Base-by-base conservation (phyloP, 441 rosid genomes). In the Populus hybrid region DNA sequence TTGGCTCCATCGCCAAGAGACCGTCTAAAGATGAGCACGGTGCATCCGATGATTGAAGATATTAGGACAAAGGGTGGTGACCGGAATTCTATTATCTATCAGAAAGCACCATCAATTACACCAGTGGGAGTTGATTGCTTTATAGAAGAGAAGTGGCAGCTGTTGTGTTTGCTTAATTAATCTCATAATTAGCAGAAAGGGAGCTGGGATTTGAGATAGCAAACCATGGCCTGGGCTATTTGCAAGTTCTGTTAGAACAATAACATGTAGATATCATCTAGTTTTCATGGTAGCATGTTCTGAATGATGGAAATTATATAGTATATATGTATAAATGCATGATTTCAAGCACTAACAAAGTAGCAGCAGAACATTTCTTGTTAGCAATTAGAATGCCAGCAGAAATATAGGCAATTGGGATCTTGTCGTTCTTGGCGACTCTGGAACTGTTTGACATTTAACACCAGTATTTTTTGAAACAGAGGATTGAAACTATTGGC, bases 1-100 rank as follows among this genome's bases (percentile, higher is more conserved):
- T 78, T 86, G 76, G 82, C 92, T n/a, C 24, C 77, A 20, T 50
- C 74, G 75, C 83, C 89, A 0, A 82, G 82, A 67, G 84, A 84
- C 35, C 79, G 87, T 46, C 90, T 88, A 28, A 85, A 81, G 77
- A 87, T 84, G 84, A 83, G 82, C 35, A 70, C 76, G 69, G 84
- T 87, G 42, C 79, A 74, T 66, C 38, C 69, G 32, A 84, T 84
- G 85, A 83, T 85, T 63, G 86, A 84, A 69, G 87, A 83, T 70
- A 84, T 85, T 20, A 79, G 83, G 77, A 78, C 61, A 2, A 81
- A 74, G 69, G 82, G 80, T 28, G 80, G 76, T 50, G 59, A 67
- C 2, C n/a, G 80, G 24, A 77, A 42, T 80, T 78, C 82, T 11
- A 73, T 67, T 65, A 85, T 30, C 63, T 10, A n/a, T 85, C 85